These are phyloP conservation scores for Castanospermum australe DNA, from an alignment of 306 rosid species.

Conservation along the genomic window DNA sequence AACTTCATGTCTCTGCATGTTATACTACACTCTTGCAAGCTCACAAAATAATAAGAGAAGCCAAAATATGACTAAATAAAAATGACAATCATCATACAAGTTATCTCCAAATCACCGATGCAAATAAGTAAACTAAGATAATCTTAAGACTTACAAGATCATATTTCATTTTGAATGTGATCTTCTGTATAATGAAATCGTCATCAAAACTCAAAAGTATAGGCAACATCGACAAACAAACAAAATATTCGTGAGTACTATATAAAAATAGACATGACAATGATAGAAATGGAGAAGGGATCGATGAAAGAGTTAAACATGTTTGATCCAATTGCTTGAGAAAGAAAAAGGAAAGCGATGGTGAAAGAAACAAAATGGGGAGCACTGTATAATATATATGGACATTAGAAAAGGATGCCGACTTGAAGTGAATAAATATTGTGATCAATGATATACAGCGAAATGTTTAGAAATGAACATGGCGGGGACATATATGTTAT, in stretches of 20 bases:
- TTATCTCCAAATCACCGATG: not conserved
- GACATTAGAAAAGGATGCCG: not conserved
- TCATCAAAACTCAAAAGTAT: too few relatives aligned
- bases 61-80: too few relatives aligned
- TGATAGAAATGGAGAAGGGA: not conserved
- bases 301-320: not conserved
- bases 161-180: too few relatives aligned
- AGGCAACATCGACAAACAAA: not conserved
- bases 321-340: not conserved
- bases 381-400: not conserved
- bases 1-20: too few relatives aligned
- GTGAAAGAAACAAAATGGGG: not conserved
- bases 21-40: too few relatives aligned
- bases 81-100: too few relatives aligned
- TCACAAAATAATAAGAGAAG: too few relatives aligned
- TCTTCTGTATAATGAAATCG: too few relatives aligned
- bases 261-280: not conserved
- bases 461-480: too few relatives aligned
- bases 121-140: not conserved
- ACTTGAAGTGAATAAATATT: not conserved
- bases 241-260: not conserved
- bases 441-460: not conserved
- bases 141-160: too few relatives aligned
- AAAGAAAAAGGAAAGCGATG: not conserved
- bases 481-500: too few relatives aligned